phyloP scores from a whole-genome alignment of 140 eudicot genomes.

The Oenanthe javanica region DNA sequence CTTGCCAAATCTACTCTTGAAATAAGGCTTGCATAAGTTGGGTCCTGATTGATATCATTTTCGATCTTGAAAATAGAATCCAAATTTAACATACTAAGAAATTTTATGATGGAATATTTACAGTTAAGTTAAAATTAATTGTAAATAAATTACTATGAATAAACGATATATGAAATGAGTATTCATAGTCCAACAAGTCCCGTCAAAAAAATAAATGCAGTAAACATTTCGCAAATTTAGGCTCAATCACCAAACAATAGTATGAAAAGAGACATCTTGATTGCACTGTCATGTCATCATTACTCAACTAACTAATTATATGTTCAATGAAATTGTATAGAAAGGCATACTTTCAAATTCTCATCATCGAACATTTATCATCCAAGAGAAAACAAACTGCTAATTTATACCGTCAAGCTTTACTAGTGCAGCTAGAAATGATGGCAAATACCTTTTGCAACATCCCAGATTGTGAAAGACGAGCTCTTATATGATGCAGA shows the following conservation, averaged over 20 bases:
- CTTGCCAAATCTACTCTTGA: not conserved
- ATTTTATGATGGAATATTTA: not conserved
- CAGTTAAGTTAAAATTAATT: not conserved
- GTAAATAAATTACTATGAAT: not conserved
- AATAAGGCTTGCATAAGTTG: not conserved
- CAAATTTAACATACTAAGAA: not conserved
- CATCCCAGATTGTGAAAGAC: conserved; percentile 97
- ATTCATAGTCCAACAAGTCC: not conserved
- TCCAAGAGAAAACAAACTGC: not conserved
- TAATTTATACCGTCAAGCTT: not conserved
- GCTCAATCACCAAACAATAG: not conserved
- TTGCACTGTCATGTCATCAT: conserved; percentile 1
- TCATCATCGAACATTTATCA: not conserved
- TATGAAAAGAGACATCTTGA: not conserved
- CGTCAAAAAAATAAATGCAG: not conserved
- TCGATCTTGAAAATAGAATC: not conserved
- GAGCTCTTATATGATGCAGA: conserved; percentile 86
- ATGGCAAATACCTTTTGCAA: conserved; percentile 65
- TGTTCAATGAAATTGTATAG: not conserved
- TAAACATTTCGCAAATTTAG: not conserved
- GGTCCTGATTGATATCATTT: not conserved
- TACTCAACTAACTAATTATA: not conserved
- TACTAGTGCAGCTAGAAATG: conserved; percentile 5
- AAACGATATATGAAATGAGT: not conserved
- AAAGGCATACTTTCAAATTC: not conserved